Base-by-base conservation (phyloP, 106 monocot genomes). In the Dendrobium huoshanense region DNA sequence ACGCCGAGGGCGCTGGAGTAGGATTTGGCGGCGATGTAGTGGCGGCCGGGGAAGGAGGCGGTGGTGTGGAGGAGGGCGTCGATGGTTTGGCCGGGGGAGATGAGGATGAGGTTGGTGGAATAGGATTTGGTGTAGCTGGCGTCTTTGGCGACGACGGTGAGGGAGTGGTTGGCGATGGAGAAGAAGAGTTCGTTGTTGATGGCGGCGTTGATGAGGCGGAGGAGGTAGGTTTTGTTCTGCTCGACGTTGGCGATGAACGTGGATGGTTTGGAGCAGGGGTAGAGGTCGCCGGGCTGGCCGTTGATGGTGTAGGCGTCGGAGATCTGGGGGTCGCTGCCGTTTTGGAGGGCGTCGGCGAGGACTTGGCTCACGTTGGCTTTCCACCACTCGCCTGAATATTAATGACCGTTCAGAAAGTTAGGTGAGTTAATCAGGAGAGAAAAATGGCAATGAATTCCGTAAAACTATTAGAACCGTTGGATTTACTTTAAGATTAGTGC, bases 261-360 rank as follows among this genome's bases (percentile, higher is more conserved):
- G 11, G 81, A 86, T 88, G 86, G 77, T 65, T 54, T 33, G 0
- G 91, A 88, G 67, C 96, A 96, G 7, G 45, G 68, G 61, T 89
- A 90, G 33, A 87, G 86, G 61, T 87, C 82, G 1, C 94, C 96
- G 0, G 89, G 89, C 56, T 49, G 77, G n/a, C 92, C 96, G 49
- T 96, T 92, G 80, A 96, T 94, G 55, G 92, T 94, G 79, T 72
- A 94, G 5, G 94, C 96, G 64, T 96, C 92, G 13, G 93, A 92
- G 44, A 49, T 40, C 1, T 80, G 81, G 3, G 86, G 78, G 1
- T 48, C 44, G 2, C 19, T 64, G 18, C 90, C 96, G 2, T 67
- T 75, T 0, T 27, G 67, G 4, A 81, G 64, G 9, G 91, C 88
- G 47, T 87, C 56, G 0, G 20, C 47, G 2, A 87, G 87, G 31